These are phyloP conservation scores for Phytophthora pini DNA, from an alignment of 352 stramenopile genomes.

Conservation along the genomic window DNA sequence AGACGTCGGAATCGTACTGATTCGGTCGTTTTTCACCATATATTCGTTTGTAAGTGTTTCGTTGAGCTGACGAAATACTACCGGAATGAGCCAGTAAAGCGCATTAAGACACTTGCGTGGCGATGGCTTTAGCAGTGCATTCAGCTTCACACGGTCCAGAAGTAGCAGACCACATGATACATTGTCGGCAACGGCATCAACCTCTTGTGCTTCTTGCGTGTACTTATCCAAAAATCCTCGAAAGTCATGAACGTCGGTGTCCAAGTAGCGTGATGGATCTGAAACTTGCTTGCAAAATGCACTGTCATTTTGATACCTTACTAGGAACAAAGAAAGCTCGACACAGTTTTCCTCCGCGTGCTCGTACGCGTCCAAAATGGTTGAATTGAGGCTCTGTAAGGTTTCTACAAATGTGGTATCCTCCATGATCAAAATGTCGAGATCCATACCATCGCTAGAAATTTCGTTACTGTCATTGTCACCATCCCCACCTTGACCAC, in stretches of 20 bases:
- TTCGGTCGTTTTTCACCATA: conserved; percentile 63
- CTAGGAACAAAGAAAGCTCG: conserved; percentile 73
- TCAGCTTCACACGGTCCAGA: conserved; percentile 64
- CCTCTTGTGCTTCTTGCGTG: conserved; percentile 55
- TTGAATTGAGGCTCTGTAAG: conserved; percentile 55
- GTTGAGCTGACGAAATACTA: conserved; percentile 70
- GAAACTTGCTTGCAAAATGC: conserved; percentile 54
- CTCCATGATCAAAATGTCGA: conserved; percentile 87
- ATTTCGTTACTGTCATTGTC: conserved; percentile 52
- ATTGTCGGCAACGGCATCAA: conserved; percentile 59
- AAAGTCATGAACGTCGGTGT: conserved; percentile 62
- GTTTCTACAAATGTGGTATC: conserved; percentile 65
- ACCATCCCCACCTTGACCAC: conserved; percentile 39
- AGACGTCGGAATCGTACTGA: conserved; percentile 71
- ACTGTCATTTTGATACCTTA: conserved; percentile 80
- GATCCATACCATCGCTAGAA: conserved; percentile 58
- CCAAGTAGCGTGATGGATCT: conserved; percentile 35
- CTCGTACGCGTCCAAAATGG: conserved; percentile 63
- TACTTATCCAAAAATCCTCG: conserved; percentile 72
- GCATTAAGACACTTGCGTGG: conserved; percentile 65
- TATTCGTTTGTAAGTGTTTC: conserved; percentile 61
- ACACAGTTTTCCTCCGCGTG: conserved; percentile 57
- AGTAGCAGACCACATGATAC: conserved; percentile 61
- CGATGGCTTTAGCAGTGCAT: conserved; percentile 68
- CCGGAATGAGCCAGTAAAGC: conserved; percentile 62